Base-by-base conservation (phyloP, 768 basidiomycete species). In the Holtermanniella nyarrowii region DNA sequence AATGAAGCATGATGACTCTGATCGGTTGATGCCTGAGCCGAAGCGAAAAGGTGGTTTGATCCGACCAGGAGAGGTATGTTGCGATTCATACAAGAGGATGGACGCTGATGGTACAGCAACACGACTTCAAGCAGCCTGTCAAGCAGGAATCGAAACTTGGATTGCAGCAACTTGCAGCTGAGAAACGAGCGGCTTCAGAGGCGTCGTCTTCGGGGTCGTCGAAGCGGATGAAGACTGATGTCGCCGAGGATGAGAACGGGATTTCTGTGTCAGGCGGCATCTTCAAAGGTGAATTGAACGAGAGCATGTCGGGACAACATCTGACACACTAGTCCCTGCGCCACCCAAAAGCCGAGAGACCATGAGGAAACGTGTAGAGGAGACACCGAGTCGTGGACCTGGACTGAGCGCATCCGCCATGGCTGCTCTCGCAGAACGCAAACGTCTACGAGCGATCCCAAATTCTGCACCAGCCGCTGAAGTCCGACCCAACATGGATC, bases 381-480 rank as follows among this genome's bases (percentile, higher is more conserved):
- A 95, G 59, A 97, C 93, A 0, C 93, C 93, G 0, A 93, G 91
- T 18, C 86, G 91, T 66, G 83, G 87, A 2, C 85, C 87, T 31
- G 93, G 93, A 14, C 74, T 99, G 18, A 86, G 88, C 0, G 85
- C 87, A 23, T 74, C 75, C 0, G 88, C 83, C 13, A 76, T 7
- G 31, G 31, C 31, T 7, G 31, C 16, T 16, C 16, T 37, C 10
- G 31, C 31, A 7, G 31, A 37, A 37, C 31, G 31, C 16, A 7
- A 16, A 7, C 31, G 31, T 7, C 31, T 7, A 16, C 7, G 31
- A 37, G 31, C 31, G 31, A 37, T 37, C 31, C 31, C 31, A 7
- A 37, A 37, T 16, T 7, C 31, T 37, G 51, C 56, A 12, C 52
- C 54, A 7, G 55, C 60, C 3, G 31, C 42, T 54, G 44, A 52